phyloP scores from a whole-genome alignment of 164 flowering plant genomes.

The Berberis vulgaris region DNA sequence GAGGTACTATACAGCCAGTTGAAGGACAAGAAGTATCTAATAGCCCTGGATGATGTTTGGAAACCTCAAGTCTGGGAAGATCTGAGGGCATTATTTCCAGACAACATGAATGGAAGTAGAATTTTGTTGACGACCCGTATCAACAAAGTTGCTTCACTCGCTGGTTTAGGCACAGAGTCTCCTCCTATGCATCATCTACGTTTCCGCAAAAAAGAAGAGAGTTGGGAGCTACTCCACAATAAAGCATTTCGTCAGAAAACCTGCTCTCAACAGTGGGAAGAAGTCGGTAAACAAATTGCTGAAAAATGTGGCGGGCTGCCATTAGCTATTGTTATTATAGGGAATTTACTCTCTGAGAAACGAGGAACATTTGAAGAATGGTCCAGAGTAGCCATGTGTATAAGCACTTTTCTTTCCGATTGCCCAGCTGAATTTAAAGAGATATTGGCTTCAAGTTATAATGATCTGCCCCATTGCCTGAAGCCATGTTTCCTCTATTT shows the following conservation, averaged over 20 bases:
- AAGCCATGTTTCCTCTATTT: too few relatives aligned
- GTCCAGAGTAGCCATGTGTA: neutral
- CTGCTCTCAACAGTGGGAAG: neutral
- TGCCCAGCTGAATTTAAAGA: neutral
- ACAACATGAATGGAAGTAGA: constrained; percentile 2
- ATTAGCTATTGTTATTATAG: neutral
- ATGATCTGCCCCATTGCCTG: neutral
- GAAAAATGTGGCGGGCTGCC: constrained; percentile 1
- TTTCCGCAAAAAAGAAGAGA: neutral
- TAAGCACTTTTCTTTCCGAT: neutral
- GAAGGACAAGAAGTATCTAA: neutral
- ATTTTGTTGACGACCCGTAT: neutral
- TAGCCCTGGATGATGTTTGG: neutral
- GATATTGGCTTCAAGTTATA: constrained; percentile 1
- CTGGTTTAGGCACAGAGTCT: neutral
- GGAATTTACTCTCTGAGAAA: neutral
- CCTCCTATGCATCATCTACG: constrained; percentile 3
- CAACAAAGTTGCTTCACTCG: neutral
- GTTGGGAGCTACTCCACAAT: neutral
- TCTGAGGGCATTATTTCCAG: neutral
- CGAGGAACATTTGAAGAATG: neutral
- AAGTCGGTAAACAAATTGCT: neutral
- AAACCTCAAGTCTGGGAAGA: neutral
- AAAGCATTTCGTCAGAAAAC: neutral
- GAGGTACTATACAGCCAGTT: neutral